Evolutionary conservation across 1,284 basidiomycete genomes (phyloP).

Genomic region (Cryptococcus sp.): DNA sequence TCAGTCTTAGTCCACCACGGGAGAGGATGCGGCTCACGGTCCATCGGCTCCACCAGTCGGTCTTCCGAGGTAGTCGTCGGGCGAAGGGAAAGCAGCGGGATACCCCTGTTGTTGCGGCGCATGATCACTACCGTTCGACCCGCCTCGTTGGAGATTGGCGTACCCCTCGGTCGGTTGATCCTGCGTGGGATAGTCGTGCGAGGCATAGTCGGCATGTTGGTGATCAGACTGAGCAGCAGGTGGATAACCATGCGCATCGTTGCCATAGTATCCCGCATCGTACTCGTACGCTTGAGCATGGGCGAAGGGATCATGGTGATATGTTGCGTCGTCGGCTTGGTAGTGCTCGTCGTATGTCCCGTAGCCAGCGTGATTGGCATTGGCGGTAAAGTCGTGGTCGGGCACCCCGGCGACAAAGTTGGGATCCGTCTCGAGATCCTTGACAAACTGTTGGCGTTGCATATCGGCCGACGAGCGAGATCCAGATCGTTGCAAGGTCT

Average conservation of each 20-base stretch:
- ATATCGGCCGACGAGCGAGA: conserved; percentile 32
- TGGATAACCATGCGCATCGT: conserved; percentile 9
- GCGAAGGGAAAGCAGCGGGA: conserved; percentile 25
- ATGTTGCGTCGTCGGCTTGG: conserved; percentile 8
- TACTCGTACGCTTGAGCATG: conserved; percentile 31
- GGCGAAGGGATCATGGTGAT: conserved; percentile 26
- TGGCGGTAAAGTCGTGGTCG: conserved; percentile 73
- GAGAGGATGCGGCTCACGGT: conserved; percentile 24
- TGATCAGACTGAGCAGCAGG: conserved; percentile 8
- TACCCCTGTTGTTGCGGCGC: conserved; percentile 12
- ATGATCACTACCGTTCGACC: conserved; percentile 21
- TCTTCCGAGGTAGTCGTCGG: conserved; percentile 29
- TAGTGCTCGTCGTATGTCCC: conserved; percentile 16
- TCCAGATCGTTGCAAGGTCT: conserved; percentile 34
- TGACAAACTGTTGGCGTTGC: conserved; percentile 38
- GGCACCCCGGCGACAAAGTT: conserved; percentile 33
- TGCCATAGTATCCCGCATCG: conserved; percentile 7
- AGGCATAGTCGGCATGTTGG: conserved; percentile 8
- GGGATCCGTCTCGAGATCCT: conserved; percentile 31
- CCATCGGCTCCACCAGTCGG: conserved; percentile 38
- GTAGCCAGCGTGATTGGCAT: conserved; percentile 38
- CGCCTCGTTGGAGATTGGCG: conserved; percentile 36
- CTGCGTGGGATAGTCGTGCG: conserved; percentile 26
- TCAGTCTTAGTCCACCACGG: not conserved
- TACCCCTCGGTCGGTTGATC: conserved; percentile 29